Conservation (phyloP, 2,329 filamentous ascomycete species). For the Aureobasidium mangrovei region DNA sequence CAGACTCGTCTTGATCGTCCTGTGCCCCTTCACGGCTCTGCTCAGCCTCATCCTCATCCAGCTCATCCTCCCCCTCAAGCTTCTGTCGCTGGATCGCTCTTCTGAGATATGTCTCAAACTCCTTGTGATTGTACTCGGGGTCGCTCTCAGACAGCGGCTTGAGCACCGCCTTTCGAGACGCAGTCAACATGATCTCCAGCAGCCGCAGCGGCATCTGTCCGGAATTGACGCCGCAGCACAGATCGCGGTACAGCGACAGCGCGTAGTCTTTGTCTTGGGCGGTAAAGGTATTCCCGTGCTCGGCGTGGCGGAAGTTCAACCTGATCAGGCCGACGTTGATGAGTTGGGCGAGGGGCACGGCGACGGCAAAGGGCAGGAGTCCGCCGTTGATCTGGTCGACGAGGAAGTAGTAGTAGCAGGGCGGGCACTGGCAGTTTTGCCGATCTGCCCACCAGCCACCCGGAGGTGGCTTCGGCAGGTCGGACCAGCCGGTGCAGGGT, state of each 20-base stretch:
- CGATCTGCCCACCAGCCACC: constrained; percentile 7
- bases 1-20: neutral
- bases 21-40: neutral
- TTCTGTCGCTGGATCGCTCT: neutral
- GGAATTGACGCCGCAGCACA: constrained; percentile 3
- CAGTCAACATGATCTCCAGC: neutral
- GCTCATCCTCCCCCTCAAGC: neutral
- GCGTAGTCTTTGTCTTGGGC: constrained; percentile 1
- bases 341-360: constrained; percentile 5
- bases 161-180: neutral
- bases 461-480: neutral
- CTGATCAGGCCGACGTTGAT: constrained; percentile 10
- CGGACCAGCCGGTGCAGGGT: constrained; percentile 7
- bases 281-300: neutral
- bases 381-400: neutral
- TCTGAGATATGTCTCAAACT: constrained; percentile 4
- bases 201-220: neutral
- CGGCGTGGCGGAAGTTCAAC: neutral
- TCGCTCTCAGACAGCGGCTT: neutral
- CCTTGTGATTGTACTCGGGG: neutral
- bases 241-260: neutral
- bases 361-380: neutral
- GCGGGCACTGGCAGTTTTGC: constrained; percentile 6
- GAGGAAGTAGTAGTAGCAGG: constrained; percentile 1
- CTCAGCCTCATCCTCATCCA: neutral